These are phyloP conservation scores for Cyclanthera cordifolia DNA, from an alignment of 306 rosid species.

Conservation along the genomic window DNA sequence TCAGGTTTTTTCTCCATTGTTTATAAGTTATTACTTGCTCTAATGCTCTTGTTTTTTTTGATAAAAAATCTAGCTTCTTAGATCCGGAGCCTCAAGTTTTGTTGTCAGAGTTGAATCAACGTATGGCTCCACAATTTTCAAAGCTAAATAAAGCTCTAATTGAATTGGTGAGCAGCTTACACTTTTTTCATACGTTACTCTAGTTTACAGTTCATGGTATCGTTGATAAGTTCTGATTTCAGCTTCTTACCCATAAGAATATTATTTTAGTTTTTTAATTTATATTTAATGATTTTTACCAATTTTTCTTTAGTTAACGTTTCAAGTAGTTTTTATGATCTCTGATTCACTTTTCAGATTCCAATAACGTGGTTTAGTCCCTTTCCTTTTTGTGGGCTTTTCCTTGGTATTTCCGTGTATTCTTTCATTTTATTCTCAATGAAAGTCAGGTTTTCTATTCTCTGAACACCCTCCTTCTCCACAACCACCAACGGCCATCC, in stretches of 20 bases:
- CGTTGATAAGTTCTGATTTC: not conserved
- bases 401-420: too few relatives aligned
- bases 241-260: not conserved
- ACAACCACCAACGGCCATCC: too few relatives aligned
- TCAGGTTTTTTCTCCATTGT: constrained; percentile 3
- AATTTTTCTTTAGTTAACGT: not conserved
- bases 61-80: constrained; percentile 48
- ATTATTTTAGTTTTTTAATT: not conserved
- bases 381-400: too few relatives aligned
- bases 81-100: constrained; percentile 59
- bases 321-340: not conserved
- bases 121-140: constrained; percentile 78
- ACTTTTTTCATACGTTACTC: too few relatives aligned
- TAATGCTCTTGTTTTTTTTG: not conserved
- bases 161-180: constrained; percentile 41
- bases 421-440: too few relatives aligned
- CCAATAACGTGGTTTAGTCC: not conserved
- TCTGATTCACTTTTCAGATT: not conserved
- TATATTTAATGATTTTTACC: too few relatives aligned
- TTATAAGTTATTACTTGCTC: not conserved
- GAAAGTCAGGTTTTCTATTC: too few relatives aligned
- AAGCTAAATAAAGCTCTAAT: constrained; percentile 78
- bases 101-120: constrained; percentile 66
- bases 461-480: too few relatives aligned
- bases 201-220: not conserved